Evolutionary conservation across 116 monocot species (phyloP), one percentile per base, ranked within the genome.

Genomic region (Dioscorea cayenensis): DNA sequence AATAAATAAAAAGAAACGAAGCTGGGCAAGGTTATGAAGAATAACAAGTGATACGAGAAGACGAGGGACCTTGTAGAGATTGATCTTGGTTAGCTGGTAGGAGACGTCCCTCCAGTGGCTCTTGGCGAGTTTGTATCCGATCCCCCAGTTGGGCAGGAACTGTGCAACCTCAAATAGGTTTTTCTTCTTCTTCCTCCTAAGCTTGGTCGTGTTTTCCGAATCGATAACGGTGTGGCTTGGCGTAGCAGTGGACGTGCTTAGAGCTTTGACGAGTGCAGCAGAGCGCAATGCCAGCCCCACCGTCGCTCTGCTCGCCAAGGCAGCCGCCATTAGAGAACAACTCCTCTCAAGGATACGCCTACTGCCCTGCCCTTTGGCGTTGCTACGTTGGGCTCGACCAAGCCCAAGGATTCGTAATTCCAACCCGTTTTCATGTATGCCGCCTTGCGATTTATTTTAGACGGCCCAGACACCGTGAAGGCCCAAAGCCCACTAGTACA

Each of bases 31-130:
- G 32, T 32, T 32, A 32, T 32, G 32, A 32, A 32, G 32, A 32
- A 32, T 32, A 32, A 32, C 32, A 20, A 72, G 51, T 17, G 21
- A 14, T 16, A 72, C 17, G 51, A 14, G n/a, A 5, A 51, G 9
- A 10, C 55, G 19, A 5, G 2, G 17, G 7, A 85, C 89, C 95
- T 95, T 95, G 84, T 95, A 95, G 61, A 95, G 89, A 71, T 95
- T 95, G 75, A 92, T 89, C 85, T 92, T 92, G 62, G 95, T 95
- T 82, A 95, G 78, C 82, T 92, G 72, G 75, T 95, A 95, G n/a
- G 85, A 83, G n/a, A 92, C 83, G 48, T 89, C 95, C 49, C 84
- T 77, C 95, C 95, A 95, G 71, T 85, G 83, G 71, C 72, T 87
- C 78, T 95, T 95, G 11, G 92, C 92, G 77, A 95, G 78, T 79